These are phyloP conservation scores for Byssoonygena ceratinophila DNA, from an alignment of 2,329 filamentous ascomycete genomes.

Conservation along the genomic window DNA sequence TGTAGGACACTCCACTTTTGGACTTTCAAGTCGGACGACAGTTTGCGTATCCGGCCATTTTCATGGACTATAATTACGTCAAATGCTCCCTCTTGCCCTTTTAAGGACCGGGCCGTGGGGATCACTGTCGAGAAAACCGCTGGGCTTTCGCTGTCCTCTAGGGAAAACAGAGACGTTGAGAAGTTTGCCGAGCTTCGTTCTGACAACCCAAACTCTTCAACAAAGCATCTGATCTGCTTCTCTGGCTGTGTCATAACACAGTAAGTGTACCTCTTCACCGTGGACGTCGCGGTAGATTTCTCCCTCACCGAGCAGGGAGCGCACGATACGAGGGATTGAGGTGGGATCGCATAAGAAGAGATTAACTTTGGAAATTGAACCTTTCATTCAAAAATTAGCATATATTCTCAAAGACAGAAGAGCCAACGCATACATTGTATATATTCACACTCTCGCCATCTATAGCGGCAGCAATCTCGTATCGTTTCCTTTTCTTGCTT, in stretches of 20 bases:
- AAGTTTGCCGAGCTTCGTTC: constrained; percentile 28
- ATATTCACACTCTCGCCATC: constrained; percentile 54
- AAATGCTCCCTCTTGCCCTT: constrained; percentile 25
- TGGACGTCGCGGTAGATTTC: constrained; percentile 36
- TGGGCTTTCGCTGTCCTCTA: constrained; percentile 31
- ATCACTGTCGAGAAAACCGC: constrained; percentile 32
- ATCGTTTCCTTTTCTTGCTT: constrained; percentile 51
- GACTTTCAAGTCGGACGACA: constrained; percentile 32
- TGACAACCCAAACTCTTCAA: constrained; percentile 37
- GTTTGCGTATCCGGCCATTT: constrained; percentile 34
- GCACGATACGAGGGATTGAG: constrained; percentile 47
- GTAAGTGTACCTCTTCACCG: constrained; percentile 47
- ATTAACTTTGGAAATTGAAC: constrained; percentile 51
- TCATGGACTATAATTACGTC: constrained; percentile 36
- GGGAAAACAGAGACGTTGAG: constrained; percentile 30
- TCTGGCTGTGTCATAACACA: constrained; percentile 41
- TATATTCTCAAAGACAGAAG: neutral
- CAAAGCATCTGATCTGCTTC: constrained; percentile 45
- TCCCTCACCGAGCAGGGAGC: constrained; percentile 49
- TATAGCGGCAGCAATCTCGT: constrained; percentile 49
- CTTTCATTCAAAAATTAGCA: constrained; percentile 28
- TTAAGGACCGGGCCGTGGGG: constrained; percentile 22
- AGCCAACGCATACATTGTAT: constrained; percentile 44
- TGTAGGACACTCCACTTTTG: constrained; percentile 33
- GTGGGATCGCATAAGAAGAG: constrained; percentile 52